Evolutionary conservation across 2,329 filamentous ascomycete genomes (phyloP), one percentile per base, ranked within the genome.

Genomic region (Hortaea werneckii): DNA sequence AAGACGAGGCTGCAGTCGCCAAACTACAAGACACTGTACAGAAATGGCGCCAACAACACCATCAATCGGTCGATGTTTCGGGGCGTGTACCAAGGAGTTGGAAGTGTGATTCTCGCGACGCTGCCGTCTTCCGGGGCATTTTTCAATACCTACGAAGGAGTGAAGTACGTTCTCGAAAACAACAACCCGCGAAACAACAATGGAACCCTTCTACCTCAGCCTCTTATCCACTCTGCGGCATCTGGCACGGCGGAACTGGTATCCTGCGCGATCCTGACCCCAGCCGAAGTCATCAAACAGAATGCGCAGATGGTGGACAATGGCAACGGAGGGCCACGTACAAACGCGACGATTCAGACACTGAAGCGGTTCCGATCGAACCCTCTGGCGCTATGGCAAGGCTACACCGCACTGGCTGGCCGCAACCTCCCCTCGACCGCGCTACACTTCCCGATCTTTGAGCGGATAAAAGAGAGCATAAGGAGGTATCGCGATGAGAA

Each of bases 281-380:
- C 88, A 0, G 87, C 87, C 10, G 88, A 95, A 63, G 86, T 94
- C 6, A 78, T 95, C 52, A 95, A 95, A 68, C 88, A 94, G 62
- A 95, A 95, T 65, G 87, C 89, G 0, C 88, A 95, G 65, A 88
- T 95, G 76, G 72, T 92, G 1, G 71, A 71, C 57, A 58, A 51
- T 20, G 54, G 48, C 11, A 70, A 64, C 64, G 42, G 50, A 38
- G 43, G 47, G 4, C 40, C 60, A 10, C 48, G 60, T 8, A 65
- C 62, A 41, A 72, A 71, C 45, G 73, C 76, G 0, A 79, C 76
- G 64, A 39, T 80, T 5, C 65, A 78, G 60, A 79, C 79, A 0
- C 62, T 83, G 7, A 62, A 65, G 11, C 69, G 70, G 27, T 83
- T 85, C 59, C 69, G 65, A 49, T 72, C 75, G 1, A 72, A 67